phyloP scores from a whole-genome alignment of 108 stramenopile genomes.

The Nitzschia palea region DNA sequence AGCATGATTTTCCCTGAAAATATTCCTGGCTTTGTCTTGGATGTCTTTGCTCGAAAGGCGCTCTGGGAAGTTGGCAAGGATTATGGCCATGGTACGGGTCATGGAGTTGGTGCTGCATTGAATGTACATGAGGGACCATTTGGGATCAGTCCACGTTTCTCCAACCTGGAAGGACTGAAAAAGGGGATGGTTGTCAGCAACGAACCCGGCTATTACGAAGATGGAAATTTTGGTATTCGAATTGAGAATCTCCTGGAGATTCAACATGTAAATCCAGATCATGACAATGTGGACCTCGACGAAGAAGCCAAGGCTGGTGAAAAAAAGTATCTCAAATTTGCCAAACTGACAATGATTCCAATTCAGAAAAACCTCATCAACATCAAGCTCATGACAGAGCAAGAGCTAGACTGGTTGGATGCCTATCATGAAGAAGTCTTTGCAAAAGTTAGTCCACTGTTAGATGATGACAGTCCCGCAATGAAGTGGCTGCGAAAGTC shows the following conservation, averaged over 20 bases:
- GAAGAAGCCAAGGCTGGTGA: conserved; percentile 26
- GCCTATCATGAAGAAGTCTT: conserved; percentile 79
- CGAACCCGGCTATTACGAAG: conserved; percentile 98
- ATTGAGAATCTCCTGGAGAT: conserved; percentile 91
- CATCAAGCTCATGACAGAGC: conserved; percentile 57
- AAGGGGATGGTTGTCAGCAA: conserved; percentile 96
- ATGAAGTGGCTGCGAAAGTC: conserved; percentile 76
- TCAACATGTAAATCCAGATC: conserved; percentile 48
- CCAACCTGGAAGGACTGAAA: conserved; percentile 76
- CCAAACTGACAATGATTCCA: conserved; percentile 85
- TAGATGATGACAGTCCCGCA: conserved; percentile 68
- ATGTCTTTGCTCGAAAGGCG: conserved; percentile 89
- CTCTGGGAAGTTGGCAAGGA: conserved; percentile 93
- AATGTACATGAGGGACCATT: conserved; percentile 98
- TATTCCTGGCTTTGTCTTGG: conserved; percentile 92
- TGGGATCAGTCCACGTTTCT: conserved; percentile 64
- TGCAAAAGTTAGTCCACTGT: conserved; percentile 69
- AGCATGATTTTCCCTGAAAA: conserved; percentile 91
- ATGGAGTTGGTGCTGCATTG: conserved; percentile 95
- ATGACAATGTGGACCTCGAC: conserved; percentile 21
- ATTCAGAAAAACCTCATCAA: conserved; percentile 89
- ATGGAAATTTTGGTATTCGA: conserved; percentile 93
- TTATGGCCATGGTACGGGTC: conserved; percentile 97
- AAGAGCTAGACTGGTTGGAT: conserved; percentile 89
- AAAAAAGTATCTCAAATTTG: conserved; percentile 82